Base-by-base conservation (phyloP, 1,284 basidiomycete species). In the Cryptococcus sp. region DNA sequence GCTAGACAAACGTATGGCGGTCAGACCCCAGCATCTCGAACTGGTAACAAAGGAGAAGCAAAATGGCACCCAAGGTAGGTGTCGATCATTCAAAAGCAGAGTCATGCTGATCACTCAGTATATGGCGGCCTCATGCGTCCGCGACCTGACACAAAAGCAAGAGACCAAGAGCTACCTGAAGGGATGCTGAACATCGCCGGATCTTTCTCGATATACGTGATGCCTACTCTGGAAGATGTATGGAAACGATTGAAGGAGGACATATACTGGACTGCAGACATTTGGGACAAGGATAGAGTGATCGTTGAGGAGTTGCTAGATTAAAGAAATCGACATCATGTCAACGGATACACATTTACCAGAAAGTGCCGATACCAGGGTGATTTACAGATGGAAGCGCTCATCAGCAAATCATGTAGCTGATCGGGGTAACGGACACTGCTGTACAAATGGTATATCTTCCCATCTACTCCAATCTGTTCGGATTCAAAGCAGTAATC, bases 1-100 rank as follows among this genome's bases (percentile, higher is more conserved):
- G 28, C 61, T 74, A 32, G 60, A 66, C 42, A 57, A 64, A 51
- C 55, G 72, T 16, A 52, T 67, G n/a, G 54, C 55, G 16, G 69
- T 67, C 24, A 56, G 72, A 22, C 56, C 64, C 0, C 60, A 60
- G 22, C 72, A 74, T 53, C 60, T 72, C 37, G 62, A 55, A 32
- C 43, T 59, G 21, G 56, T 54, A 3, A 46, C 53, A 18, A 48
- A 57, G 41, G 66, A 68, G 23, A 32, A 53, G 46, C 55, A 59
- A 18, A 34, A 56, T n/a, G 62, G 62, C 18, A 46, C 55, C 21
- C 53, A 60, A 32, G 43, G 66, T 69, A 34, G 53, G 64, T 62
- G 19, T 3, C 19, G 28, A 28, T 28, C 37, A 7, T 40, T 18
- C 37, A 21, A 4, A 7, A 7, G 4, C 16, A 40, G n/a, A 28